A percentile compares a stretch with the other conserved stretches of the same genome.
These are phyloP conservation scores for Mycotypha africana DNA, from an alignment of 371 early-diverging fungal species.

Conservation along the genomic window DNA sequence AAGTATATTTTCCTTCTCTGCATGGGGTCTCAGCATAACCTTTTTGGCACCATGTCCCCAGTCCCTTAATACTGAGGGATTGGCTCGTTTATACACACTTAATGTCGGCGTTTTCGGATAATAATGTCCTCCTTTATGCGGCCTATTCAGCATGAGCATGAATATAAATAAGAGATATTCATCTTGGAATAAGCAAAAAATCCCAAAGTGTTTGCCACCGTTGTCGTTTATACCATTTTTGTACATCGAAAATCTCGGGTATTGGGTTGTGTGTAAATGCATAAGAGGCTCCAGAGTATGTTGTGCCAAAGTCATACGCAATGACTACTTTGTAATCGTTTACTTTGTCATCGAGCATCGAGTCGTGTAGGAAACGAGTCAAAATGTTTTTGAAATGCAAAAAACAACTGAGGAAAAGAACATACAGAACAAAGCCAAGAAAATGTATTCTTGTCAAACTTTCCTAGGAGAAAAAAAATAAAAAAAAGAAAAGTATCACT, in stretches of 20 bases:
- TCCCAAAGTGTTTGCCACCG: neutral
- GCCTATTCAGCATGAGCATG: too few species aligned
- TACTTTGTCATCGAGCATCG: conserved; percentile 5
- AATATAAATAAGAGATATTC: neutral
- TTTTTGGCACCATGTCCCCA: conserved; percentile 54
- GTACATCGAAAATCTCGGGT: conserved; percentile 49
- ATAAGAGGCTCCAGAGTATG: conserved; percentile 55
- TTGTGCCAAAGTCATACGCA: conserved; percentile 49
- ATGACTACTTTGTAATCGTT: conserved; percentile 42
- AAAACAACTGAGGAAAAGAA: too few species aligned
- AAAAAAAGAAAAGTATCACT: too few species aligned
- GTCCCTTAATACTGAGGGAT: conserved; percentile 27
- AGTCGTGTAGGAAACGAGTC: neutral
- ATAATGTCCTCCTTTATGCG: conserved; percentile 44
- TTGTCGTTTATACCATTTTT: conserved; percentile 43
- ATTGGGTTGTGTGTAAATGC: conserved; percentile 42
- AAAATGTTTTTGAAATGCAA: too few species aligned
- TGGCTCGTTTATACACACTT: conserved; percentile 30
- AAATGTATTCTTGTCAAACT: too few species aligned
- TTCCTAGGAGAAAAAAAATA: too few species aligned
- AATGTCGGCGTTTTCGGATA: conserved; percentile 50
- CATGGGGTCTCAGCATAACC: conserved; percentile 41
- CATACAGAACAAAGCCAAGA: too few species aligned
- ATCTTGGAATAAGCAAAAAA: neutral
- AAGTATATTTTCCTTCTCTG: conserved; percentile 44